phyloP scores from a whole-genome alignment of 2,329 filamentous ascomycete species.

The Ustulina deusta region DNA sequence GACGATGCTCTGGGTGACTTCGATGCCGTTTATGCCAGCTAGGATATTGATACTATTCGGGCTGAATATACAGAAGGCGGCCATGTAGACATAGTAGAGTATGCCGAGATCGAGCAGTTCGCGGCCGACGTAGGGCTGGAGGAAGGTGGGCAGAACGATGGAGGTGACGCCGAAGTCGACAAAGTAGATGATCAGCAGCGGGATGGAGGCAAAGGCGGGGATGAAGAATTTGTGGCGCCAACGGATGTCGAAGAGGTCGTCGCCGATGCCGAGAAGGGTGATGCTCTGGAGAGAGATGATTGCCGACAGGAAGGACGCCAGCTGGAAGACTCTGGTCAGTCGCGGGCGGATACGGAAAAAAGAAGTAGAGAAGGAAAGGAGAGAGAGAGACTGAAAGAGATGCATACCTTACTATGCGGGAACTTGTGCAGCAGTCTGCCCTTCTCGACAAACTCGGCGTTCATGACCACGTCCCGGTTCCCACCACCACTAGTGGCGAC shows the following conservation, averaged over 20 bases:
- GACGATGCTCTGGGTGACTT: slow-evolving; percentile 93
- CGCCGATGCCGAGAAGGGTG: slow-evolving; percentile 89
- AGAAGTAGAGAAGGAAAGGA: not conserved
- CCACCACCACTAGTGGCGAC: slow-evolving; percentile 93
- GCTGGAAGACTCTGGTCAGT: slow-evolving; percentile 60
- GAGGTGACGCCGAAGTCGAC: slow-evolving; percentile 98
- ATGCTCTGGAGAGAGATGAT: slow-evolving; percentile 93
- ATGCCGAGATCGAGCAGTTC: slow-evolving; percentile 84
- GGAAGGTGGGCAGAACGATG: slow-evolving; percentile 87
- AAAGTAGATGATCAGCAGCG: slow-evolving; percentile 96
- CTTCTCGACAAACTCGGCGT: slow-evolving; percentile 78
- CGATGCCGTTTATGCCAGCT: slow-evolving; percentile 99
- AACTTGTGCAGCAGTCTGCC: slow-evolving; percentile 91
- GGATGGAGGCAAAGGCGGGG: slow-evolving; percentile 91
- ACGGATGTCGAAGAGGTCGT: slow-evolving; percentile 97
- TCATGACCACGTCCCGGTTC: slow-evolving; percentile 86
- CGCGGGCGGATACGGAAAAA: not conserved
- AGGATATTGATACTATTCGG: slow-evolving; percentile 99
- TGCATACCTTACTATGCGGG: slow-evolving; percentile 86
- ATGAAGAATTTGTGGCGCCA: slow-evolving; percentile 99
- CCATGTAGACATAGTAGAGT: slow-evolving; percentile 97
- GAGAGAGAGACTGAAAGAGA: not conserved
- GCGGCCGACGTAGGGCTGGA: slow-evolving; percentile 82
- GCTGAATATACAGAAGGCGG: slow-evolving; percentile 94
- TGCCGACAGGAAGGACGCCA: slow-evolving; percentile 94